A percentile compares a stretch with the other conserved stretches of the same genome.
These are phyloP conservation scores for Penicillium sp. DNA, from an alignment of 2,329 filamentous ascomycete genomes.

Conservation along the genomic window DNA sequence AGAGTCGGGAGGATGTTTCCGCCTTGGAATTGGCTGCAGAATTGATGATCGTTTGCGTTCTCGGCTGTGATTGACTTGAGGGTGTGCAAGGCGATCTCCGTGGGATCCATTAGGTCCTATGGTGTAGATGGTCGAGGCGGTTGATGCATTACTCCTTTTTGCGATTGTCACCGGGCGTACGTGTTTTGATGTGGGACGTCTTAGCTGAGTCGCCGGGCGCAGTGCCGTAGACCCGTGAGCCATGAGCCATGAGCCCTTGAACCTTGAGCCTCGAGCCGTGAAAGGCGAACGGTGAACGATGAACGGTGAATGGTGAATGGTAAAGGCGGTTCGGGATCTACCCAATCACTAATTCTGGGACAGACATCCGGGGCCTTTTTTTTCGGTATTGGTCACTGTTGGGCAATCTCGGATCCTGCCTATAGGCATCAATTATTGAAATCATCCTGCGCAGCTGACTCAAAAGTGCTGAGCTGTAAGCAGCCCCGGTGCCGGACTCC, in stretches of 20 bases:
- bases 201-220: background rate
- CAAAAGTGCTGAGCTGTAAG: background rate
- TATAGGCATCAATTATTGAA: background rate
- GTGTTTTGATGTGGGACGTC: background rate
- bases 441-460: background rate
- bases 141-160: background rate
- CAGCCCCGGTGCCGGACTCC: background rate
- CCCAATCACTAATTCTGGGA: background rate
- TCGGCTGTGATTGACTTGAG: conserved; percentile 2
- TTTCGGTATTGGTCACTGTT: background rate
- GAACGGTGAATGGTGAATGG: background rate
- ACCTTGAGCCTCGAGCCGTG: too few relatives aligned
- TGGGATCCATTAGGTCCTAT: background rate
- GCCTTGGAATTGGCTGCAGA: conserved; percentile 4
- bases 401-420: background rate
- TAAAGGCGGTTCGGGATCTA: background rate
- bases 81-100: background rate
- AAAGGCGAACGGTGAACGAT: too few relatives aligned
- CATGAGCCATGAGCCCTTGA: too few relatives aligned
- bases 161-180: background rate
- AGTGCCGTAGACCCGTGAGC: background rate
- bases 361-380: background rate
- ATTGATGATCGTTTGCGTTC: conserved; percentile 6
- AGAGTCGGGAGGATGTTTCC: conserved; percentile 5
- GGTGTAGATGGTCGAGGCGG: background rate